Evolutionary conservation across 805 yeast species (phyloP).

Genomic region (Hanseniaspora meyeri): DNA sequence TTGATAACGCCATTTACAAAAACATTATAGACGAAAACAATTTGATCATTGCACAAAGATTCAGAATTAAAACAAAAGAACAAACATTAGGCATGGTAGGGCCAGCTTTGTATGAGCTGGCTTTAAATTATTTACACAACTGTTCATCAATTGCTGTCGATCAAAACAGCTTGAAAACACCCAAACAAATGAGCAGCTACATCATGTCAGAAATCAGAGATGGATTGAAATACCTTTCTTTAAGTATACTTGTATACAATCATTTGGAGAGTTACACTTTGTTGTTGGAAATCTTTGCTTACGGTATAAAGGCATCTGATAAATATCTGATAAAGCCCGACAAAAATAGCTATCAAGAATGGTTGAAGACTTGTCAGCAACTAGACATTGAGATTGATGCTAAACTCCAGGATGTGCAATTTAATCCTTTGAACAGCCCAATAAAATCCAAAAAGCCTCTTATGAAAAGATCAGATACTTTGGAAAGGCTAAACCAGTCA

Average conservation of each 20-base stretch:
- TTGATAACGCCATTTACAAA: not conserved
- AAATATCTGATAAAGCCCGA: not conserved
- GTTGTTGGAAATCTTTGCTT: slow-evolving; percentile 1
- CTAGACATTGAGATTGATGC: not conserved
- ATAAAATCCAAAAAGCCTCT: not conserved
- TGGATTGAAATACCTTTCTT: not conserved
- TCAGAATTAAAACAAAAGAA: not conserved
- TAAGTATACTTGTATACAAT: not conserved
- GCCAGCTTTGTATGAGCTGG: slow-evolving; percentile 9
- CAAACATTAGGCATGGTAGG: not conserved
- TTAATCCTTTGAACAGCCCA: not conserved
- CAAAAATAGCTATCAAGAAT: not conserved
- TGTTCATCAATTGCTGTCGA: not conserved
- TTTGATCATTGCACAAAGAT: not conserved
- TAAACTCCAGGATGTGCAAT: not conserved
- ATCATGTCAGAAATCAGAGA: not conserved
- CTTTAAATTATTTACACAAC: not conserved
- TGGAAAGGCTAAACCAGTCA: slow-evolving; percentile 1
- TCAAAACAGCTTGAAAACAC: not conserved
- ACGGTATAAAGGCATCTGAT: not conserved
- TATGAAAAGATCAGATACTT: slow-evolving; percentile 6
- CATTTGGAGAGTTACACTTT: not conserved
- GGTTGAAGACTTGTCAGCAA: not conserved
- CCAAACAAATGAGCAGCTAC: not conserved
- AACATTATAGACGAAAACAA: not conserved